phyloP scores from a whole-genome alignment of 495 filamentous ascomycete species.

The Tuber borchii region DNA sequence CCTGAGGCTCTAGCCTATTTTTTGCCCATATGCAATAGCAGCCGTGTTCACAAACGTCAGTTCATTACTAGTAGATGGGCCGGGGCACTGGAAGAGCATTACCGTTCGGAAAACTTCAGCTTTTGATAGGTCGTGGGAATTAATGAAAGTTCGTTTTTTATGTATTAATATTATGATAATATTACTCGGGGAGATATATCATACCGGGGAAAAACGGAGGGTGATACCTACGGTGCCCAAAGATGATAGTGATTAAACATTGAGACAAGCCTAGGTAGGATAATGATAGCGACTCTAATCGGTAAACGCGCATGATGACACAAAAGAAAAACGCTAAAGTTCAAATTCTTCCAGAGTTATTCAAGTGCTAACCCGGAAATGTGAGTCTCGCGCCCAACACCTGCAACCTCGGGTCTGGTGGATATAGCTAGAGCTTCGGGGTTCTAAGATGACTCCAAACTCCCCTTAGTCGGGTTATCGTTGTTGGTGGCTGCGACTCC shows the following conservation, averaged over 20 bases:
- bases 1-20: too few relatives aligned
- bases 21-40: too few relatives aligned
- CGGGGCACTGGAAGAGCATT: too few relatives aligned
- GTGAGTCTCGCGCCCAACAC: neutral
- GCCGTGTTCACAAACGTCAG: too few relatives aligned
- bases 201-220: neutral
- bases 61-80: too few relatives aligned
- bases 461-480: slow-evolving; percentile 50
- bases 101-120: neutral
- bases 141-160: neutral
- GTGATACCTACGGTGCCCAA: neutral
- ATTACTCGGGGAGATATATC: neutral
- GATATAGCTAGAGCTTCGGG: neutral
- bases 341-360: neutral
- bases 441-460: slow-evolving; percentile 48
- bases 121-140: neutral
- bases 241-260: neutral
- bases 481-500: slow-evolving; percentile 43
- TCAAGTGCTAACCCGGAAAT: neutral
- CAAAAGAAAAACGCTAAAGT: neutral
- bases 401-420: neutral
- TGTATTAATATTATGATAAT: neutral
- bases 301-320: neutral
- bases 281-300: neutral
- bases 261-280: neutral